Conservation (phyloP, 2,329 filamentous ascomycete species). For the Sclerotinia spermophila region DNA sequence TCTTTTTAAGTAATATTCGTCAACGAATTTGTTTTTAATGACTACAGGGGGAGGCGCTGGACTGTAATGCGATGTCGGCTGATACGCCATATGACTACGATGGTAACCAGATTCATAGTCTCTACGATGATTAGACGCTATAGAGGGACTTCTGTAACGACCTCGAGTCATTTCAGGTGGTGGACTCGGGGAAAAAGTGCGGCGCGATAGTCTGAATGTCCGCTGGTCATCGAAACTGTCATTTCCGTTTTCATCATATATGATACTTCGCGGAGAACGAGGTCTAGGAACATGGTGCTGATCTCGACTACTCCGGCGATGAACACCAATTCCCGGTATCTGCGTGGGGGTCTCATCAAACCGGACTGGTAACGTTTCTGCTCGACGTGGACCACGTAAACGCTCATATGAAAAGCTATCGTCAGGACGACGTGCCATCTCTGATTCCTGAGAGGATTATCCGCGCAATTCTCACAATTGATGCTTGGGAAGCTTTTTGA, state of each 20-base stretch:
- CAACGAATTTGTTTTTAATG: not conserved
- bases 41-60: not conserved
- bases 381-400: not conserved
- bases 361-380: not conserved
- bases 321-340: constrained; percentile 2
- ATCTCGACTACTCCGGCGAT: not conserved
- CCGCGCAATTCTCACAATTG: not conserved
- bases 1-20: not conserved
- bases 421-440: not conserved
- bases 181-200: not conserved
- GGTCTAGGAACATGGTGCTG: not conserved
- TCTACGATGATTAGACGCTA: not conserved
- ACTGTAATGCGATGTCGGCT: not conserved
- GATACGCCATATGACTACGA: too few relatives aligned
- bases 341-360: not conserved
- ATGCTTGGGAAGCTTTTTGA: not conserved
- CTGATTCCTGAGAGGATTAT: not conserved
- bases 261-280: not conserved
- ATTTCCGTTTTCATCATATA: not conserved
- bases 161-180: not conserved
- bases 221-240: not conserved
- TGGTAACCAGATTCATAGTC: not conserved
- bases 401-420: not conserved
- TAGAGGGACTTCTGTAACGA: not conserved
- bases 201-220: not conserved